Evolutionary conservation across 2,329 filamentous ascomycete species (phyloP).

Genomic region (Colletotrichum sp.): DNA sequence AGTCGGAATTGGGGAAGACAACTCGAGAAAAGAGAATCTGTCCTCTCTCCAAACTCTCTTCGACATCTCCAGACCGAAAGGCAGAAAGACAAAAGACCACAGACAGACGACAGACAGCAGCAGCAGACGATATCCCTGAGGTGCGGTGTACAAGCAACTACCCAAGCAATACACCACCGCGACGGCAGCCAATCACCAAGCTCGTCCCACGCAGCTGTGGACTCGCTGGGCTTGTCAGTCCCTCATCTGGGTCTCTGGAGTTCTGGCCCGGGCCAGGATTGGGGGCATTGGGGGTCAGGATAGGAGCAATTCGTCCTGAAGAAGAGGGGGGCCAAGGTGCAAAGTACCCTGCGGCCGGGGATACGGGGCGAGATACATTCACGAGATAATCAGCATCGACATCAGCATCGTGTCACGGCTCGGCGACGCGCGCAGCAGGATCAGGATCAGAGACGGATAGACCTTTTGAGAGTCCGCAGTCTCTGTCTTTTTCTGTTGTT

Average conservation of each 20-base stretch:
- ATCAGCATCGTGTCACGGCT: not conserved
- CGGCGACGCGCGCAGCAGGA: not conserved
- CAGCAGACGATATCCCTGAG: not conserved
- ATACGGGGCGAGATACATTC: not conserved
- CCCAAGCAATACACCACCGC: slow-evolving; percentile 1
- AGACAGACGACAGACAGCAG: not conserved
- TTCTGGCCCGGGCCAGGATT: not conserved
- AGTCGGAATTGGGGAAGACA: not conserved
- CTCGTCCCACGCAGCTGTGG: not conserved
- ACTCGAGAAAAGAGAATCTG: not conserved
- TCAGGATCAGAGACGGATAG: not conserved
- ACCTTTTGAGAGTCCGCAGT: not conserved
- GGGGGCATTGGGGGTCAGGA: not conserved
- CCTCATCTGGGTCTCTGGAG: not conserved
- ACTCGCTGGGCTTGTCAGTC: not conserved
- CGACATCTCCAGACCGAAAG: not conserved
- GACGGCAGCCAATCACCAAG: not conserved
- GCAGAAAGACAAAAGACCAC: not conserved
- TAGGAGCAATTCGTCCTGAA: slow-evolving; percentile 20
- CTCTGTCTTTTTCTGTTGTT: not conserved
- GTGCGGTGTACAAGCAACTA: slow-evolving; percentile 9
- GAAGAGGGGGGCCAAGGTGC: not conserved
- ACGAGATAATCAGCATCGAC: not conserved
- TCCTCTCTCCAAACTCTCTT: not conserved
- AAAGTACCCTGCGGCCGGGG: not conserved